Evolutionary conservation across 2,329 filamentous ascomycete genomes (phyloP).

Genomic region (Nemania sp.): DNA sequence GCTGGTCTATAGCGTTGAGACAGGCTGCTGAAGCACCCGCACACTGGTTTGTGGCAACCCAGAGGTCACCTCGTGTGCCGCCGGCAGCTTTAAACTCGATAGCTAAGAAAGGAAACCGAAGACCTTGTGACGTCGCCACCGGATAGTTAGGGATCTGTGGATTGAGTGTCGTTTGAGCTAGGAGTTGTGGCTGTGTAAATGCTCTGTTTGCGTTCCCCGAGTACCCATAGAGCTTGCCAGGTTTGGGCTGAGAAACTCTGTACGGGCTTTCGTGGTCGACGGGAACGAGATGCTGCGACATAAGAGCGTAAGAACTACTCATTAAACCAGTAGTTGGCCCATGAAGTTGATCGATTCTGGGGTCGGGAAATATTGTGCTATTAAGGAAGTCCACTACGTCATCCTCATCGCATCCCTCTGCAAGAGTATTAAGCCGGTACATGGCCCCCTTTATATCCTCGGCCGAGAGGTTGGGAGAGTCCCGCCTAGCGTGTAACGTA

Average conservation of each 20-base stretch:
- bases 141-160: neutral
- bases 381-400: neutral
- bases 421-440: neutral
- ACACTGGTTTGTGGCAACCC: slow-evolving; percentile 12
- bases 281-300: slow-evolving; percentile 9
- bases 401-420: neutral
- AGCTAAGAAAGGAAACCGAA: neutral
- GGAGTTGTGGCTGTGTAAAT: slow-evolving; percentile 1
- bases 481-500: neutral
- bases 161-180: neutral
- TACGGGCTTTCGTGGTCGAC: neutral
- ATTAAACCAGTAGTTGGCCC: neutral
- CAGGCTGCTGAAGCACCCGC: slow-evolving; percentile 9
- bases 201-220: neutral
- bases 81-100: slow-evolving; percentile 2
- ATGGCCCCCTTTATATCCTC: neutral
- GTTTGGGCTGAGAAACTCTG: neutral
- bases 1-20: slow-evolving; percentile 1
- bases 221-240: slow-evolving; percentile 1
- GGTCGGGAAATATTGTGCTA: neutral
- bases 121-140: neutral
- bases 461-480: neutral
- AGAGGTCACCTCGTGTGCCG: slow-evolving; percentile 7
- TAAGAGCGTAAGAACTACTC: neutral
- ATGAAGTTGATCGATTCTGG: neutral